Conservation (phyloP, 1,139 yeast species). For the Wickerhamomyces sp. region DNA sequence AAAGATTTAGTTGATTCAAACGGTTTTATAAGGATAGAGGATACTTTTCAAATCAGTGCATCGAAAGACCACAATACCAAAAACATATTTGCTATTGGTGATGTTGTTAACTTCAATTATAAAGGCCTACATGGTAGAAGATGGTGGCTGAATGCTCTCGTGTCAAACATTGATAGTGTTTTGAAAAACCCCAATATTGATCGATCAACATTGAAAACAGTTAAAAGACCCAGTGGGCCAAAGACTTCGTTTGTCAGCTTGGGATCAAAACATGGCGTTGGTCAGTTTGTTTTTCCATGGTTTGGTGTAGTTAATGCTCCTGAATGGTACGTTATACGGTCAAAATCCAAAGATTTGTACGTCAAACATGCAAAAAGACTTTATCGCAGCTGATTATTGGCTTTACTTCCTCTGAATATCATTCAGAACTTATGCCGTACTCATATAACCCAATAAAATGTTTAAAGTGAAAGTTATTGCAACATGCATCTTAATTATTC, state of each 20-base stretch:
- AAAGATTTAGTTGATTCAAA: constrained; percentile 9
- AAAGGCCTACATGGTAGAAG: constrained; percentile 10
- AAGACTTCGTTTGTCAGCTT: constrained; percentile 1
- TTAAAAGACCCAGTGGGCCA: background rate
- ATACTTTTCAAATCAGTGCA: constrained; percentile 15
- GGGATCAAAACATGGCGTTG: constrained; percentile 12
- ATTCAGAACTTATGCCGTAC: background rate
- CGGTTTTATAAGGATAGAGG: constrained; percentile 16
- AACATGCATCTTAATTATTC: too few relatives aligned
- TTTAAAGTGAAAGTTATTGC: too few relatives aligned
- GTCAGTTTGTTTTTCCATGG: constrained; percentile 16
- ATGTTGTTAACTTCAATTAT: constrained; percentile 13
- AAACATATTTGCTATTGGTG: constrained; percentile 24
- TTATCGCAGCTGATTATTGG: background rate
- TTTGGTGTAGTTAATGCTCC: constrained; percentile 3
- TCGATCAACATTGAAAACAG: background rate
- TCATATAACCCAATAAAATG: too few relatives aligned
- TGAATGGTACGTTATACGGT: background rate
- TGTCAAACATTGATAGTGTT: background rate
- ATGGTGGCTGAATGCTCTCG: constrained; percentile 6
- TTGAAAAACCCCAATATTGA: background rate
- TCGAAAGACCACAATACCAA: background rate
- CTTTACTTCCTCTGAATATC: background rate
- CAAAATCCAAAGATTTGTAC: constrained; percentile 12
- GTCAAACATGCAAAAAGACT: background rate